Conservation (phyloP, 2,329 filamentous ascomycete genomes). For the Geoglossum cookeanum region DNA sequence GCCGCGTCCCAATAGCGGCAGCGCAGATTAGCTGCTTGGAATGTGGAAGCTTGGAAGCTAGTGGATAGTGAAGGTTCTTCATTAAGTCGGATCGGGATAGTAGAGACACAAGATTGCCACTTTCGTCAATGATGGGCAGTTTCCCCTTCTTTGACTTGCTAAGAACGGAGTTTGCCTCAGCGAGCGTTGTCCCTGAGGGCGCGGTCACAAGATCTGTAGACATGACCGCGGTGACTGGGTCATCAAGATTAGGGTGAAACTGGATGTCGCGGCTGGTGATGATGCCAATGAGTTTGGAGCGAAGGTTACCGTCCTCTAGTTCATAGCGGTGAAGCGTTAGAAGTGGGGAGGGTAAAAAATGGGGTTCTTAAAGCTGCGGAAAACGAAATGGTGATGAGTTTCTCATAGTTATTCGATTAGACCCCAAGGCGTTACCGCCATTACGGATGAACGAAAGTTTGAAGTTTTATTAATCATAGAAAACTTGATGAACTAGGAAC, state of each 20-base stretch:
- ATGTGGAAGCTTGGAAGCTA: conserved; percentile 86
- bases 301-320: conserved; percentile 73
- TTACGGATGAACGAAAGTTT: conserved; percentile 99
- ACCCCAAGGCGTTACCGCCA: conserved; percentile 80
- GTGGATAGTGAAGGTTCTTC: conserved; percentile 95
- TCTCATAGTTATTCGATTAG: conserved; percentile 9
- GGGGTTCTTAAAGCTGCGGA: neutral
- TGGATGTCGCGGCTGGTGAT: conserved; percentile 97
- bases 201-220: conserved; percentile 87
- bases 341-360: neutral
- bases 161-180: conserved; percentile 83
- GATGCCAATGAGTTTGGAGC: conserved; percentile 91
- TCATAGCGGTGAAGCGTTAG: neutral
- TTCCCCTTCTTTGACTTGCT: conserved; percentile 97
- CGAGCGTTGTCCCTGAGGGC: conserved; percentile 58
- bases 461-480: neutral
- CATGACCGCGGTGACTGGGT: conserved; percentile 78
- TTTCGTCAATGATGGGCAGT: conserved; percentile 72
- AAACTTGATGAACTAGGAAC: conserved; percentile 28
- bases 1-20: conserved; percentile 85
- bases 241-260: conserved; percentile 61
- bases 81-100: conserved; percentile 89
- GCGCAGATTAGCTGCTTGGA: conserved; percentile 96
- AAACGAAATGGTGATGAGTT: neutral
- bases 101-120: conserved; percentile 75